Conservation (phyloP, 257 asterid genomes). For the Gentiana macrophylla region DNA sequence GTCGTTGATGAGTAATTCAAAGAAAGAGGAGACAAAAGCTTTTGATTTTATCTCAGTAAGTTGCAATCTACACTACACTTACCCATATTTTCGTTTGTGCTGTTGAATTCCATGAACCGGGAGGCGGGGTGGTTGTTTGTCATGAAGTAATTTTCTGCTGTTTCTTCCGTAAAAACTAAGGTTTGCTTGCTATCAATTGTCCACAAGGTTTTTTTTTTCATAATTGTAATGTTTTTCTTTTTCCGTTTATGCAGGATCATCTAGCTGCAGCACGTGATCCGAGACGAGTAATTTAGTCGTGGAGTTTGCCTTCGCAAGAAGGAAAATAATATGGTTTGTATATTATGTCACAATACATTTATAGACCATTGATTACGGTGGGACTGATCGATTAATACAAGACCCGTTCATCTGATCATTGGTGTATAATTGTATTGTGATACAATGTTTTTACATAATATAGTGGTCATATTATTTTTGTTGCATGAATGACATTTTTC, state of each 20-base stretch:
- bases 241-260: slow-evolving; percentile 67
- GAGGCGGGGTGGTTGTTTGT: slow-evolving; percentile 1
- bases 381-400: no score
- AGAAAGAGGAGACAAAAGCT: slow-evolving; percentile 79
- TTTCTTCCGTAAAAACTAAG: background rate
- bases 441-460: no score
- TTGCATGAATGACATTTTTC: no score
- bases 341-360: no score
- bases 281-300: slow-evolving; percentile 45
- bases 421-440: no score
- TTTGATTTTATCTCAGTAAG: slow-evolving; percentile 96
- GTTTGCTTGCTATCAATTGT: background rate
- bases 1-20: slow-evolving; percentile 59
- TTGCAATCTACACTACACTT: slow-evolving; percentile 1
- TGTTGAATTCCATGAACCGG: background rate
- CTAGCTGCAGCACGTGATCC: slow-evolving; percentile 84
- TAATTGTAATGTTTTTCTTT: background rate
- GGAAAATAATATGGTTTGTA: no score
- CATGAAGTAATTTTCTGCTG: background rate
- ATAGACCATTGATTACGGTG: no score
- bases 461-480: no score
- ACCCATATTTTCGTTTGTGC: background rate
- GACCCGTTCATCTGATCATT: no score
- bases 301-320: background rate
- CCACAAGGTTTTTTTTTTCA: background rate